phyloP scores from a whole-genome alignment of 495 filamentous ascomycete genomes.

The Daldinia concentrica region DNA sequence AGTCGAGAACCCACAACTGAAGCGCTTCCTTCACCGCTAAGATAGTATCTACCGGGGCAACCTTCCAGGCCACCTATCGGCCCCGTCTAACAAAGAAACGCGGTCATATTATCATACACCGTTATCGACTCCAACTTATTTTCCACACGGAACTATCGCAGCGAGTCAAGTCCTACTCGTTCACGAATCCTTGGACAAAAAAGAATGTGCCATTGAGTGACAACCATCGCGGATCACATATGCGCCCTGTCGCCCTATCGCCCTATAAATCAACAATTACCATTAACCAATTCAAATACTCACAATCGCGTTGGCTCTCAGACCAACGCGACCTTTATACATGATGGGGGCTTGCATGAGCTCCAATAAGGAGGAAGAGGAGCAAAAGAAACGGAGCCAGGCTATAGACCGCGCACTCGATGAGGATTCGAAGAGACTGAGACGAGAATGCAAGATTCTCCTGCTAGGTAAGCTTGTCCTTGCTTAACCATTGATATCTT shows the following conservation, averaged over 20 bases:
- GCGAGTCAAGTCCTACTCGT: not conserved
- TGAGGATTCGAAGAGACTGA: slow-evolving; percentile 88
- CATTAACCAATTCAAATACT: not conserved
- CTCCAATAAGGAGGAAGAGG: slow-evolving; percentile 78
- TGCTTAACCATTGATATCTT: not conserved
- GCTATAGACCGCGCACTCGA: slow-evolving; percentile 91
- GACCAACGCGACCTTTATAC: slow-evolving; percentile 24
- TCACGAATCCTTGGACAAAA: not conserved
- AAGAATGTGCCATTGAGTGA: slow-evolving; percentile 30
- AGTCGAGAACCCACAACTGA: not conserved
- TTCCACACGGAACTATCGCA: not conserved
- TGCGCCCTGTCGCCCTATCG: not conserved
- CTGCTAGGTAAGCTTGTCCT: slow-evolving; percentile 75
- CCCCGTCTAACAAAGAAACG: slow-evolving; percentile 26
- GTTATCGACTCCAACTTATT: not conserved
- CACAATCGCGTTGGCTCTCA: slow-evolving; percentile 15
- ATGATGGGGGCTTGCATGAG: slow-evolving; percentile 94
- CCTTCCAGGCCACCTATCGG: not conserved
- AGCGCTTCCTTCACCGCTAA: not conserved
- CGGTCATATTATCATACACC: not conserved
- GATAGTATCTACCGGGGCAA: not conserved
- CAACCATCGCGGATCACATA: not conserved
- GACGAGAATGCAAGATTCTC: slow-evolving; percentile 98
- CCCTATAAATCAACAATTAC: not conserved
- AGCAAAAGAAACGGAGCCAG: slow-evolving; percentile 93